Evolutionary conservation across 768 basidiomycete genomes (phyloP).

Genomic region (Pleurotus sapidus): DNA sequence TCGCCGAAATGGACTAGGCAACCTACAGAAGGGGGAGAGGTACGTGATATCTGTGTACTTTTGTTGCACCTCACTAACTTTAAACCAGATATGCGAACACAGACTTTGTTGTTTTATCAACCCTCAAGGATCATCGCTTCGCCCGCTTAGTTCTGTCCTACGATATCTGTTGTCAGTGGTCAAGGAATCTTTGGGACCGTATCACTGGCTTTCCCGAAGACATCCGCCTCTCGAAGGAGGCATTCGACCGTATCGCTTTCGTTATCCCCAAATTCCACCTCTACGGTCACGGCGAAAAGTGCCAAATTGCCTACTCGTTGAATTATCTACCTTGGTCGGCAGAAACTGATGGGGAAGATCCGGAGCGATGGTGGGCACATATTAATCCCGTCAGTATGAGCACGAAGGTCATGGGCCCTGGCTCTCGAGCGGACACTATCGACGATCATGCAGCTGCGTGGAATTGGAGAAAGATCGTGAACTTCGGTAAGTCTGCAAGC

Average conservation of each 20-base stretch:
- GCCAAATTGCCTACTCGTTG: conserved; percentile 12
- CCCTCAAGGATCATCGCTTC: conserved; percentile 3
- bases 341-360: conserved; percentile 25
- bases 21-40: conserved; percentile 32
- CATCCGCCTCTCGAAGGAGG: neutral
- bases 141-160: conserved; percentile 20
- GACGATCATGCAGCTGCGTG: conserved; percentile 23
- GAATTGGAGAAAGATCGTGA: conserved; percentile 19
- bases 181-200: neutral
- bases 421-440: conserved; percentile 18
- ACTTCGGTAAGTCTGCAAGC: conserved; percentile 5
- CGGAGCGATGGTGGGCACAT: conserved; percentile 21
- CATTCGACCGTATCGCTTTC: neutral
- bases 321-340: conserved; percentile 19
- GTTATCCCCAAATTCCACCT: conserved; percentile 14
- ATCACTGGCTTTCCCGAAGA: neutral
- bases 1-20: conserved; percentile 21
- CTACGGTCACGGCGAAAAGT: conserved; percentile 12
- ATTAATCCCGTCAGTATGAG: conserved; percentile 22
- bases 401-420: conserved; percentile 28
- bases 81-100: conserved; percentile 24
- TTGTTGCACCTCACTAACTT: neutral
- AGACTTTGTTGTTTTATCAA: conserved; percentile 21
- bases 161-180: conserved; percentile 26
- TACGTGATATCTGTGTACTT: conserved; percentile 10